A percentile compares a stretch with the other conserved stretches of the same genome.
These are phyloP conservation scores for Apiospora pterosperma DNA, from an alignment of 2,329 filamentous ascomycete species.

Conservation along the genomic window DNA sequence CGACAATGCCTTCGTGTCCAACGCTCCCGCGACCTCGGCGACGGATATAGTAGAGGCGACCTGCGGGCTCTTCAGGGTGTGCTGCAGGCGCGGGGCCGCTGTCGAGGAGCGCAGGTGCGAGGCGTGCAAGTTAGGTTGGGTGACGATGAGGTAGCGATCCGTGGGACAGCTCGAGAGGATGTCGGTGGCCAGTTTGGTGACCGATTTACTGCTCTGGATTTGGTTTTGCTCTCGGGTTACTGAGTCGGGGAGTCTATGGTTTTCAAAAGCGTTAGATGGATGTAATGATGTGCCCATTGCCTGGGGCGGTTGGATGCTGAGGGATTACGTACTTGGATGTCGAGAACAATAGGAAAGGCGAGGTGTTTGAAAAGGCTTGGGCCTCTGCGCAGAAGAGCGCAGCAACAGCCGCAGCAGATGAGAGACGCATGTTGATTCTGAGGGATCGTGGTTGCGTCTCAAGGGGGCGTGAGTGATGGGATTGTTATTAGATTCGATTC, in stretches of 20 bases:
- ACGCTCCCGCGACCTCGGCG: conserved; percentile 54
- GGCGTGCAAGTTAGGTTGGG: conserved; percentile 70
- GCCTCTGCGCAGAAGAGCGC: conserved; percentile 52
- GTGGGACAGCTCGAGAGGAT: conserved; percentile 68
- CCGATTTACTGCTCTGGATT: conserved; percentile 46
- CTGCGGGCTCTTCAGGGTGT: conserved; percentile 31
- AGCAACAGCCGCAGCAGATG: conserved; percentile 43
- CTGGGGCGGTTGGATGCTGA: not conserved
- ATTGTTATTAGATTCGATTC: not conserved
- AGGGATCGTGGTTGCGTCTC: conserved; percentile 13
- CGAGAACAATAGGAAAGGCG: conserved; percentile 86
- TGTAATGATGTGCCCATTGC: not conserved
- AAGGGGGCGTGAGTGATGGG: conserved; percentile 1
- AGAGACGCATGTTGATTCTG: conserved; percentile 46
- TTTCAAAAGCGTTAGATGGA: not conserved
- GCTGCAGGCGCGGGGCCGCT: conserved; percentile 47
- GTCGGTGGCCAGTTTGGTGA: conserved; percentile 39
- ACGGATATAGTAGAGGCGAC: conserved; percentile 43
- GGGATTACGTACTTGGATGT: conserved; percentile 65
- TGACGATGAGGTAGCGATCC: conserved; percentile 71
- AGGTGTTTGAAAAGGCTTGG: conserved; percentile 78
- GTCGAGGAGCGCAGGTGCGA: conserved; percentile 58
- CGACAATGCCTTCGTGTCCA: conserved; percentile 38
- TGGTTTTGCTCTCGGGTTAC: conserved; percentile 33
- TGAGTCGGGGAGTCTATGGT: conserved; percentile 23